These are phyloP conservation scores for Exserohilum rostratum DNA, from an alignment of 2,329 filamentous ascomycete genomes.

Conservation along the genomic window DNA sequence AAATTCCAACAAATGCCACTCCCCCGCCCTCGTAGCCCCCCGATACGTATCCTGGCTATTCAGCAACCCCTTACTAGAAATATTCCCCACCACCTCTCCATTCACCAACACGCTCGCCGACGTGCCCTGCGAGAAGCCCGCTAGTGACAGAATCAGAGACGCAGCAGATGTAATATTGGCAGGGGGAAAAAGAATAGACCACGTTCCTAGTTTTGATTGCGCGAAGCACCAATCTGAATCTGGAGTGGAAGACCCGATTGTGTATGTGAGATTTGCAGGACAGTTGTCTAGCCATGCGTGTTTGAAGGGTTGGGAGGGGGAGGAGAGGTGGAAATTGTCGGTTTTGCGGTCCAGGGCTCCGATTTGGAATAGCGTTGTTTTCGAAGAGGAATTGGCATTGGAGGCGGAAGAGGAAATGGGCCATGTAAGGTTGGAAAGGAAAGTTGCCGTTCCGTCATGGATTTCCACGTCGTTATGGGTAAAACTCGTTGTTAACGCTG, in stretches of 20 bases:
- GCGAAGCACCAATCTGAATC: slow-evolving; percentile 58
- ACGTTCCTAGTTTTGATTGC: slow-evolving; percentile 48
- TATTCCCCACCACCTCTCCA: slow-evolving; percentile 48
- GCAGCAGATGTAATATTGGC: slow-evolving; percentile 34
- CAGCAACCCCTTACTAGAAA: slow-evolving; percentile 46
- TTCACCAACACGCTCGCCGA: slow-evolving; percentile 53
- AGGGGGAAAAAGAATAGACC: slow-evolving; percentile 45
- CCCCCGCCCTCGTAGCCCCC: slow-evolving; percentile 55
- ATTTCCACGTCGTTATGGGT: slow-evolving; percentile 52
- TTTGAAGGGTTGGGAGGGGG: slow-evolving; percentile 50
- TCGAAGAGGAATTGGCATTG: no score
- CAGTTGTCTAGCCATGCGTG: slow-evolving; percentile 55
- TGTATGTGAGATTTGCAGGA: slow-evolving; percentile 55
- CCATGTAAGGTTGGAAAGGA: slow-evolving; percentile 53
- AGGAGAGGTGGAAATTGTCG: slow-evolving; percentile 52
- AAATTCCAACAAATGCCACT: slow-evolving; percentile 57
- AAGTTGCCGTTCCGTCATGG: slow-evolving; percentile 39
- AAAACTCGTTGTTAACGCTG: slow-evolving; percentile 55
- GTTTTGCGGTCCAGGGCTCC: slow-evolving; percentile 57
- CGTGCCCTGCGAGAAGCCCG: slow-evolving; percentile 53
- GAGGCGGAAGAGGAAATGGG: slow-evolving; percentile 38
- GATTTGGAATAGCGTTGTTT: no score
- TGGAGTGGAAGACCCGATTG: slow-evolving; percentile 44
- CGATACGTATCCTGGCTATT: slow-evolving; percentile 57
- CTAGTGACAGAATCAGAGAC: slow-evolving; percentile 53